Evolutionary conservation across 331 rosid genomes (phyloP).

Genomic region (Pyracantha coccinea): DNA sequence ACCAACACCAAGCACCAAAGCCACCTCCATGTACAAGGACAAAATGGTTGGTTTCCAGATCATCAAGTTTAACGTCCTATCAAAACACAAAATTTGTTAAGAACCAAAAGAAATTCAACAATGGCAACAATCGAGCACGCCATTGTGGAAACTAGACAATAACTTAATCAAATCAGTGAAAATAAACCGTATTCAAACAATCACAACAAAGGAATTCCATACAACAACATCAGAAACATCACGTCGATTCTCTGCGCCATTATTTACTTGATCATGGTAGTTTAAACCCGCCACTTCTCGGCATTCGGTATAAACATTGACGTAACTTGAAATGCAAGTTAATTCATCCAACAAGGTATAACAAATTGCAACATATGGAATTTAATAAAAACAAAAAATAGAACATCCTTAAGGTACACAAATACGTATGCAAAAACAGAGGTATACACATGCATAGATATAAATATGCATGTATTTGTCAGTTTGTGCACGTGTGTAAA

Average conservation of each 20-base stretch:
- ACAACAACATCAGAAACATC: not conserved
- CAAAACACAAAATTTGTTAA: not conserved
- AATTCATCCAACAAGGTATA: not conserved
- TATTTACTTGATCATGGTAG: not conserved
- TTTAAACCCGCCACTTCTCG: not conserved
- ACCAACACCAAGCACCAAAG: constrained; percentile 99
- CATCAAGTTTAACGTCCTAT: constrained; percentile 72
- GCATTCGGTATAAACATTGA: not conserved
- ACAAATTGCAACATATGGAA: not conserved
- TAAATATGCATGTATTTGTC: not conserved
- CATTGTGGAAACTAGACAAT: not conserved
- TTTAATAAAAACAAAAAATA: not conserved
- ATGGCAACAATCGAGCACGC: not conserved
- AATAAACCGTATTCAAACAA: not conserved
- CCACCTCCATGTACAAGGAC: constrained; percentile 99
- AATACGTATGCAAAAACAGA: not conserved
- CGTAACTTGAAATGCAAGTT: not conserved
- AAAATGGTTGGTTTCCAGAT: constrained; percentile 75
- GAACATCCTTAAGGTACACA: not conserved
- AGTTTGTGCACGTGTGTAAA: not conserved
- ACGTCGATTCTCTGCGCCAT: not conserved
- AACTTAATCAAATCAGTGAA: not conserved
- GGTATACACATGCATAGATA: not conserved
- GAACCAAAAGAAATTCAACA: not conserved
- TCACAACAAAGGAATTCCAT: not conserved